Evolutionary conservation across 352 stramenopile species (phyloP).

Genomic region (Phytophthora citricola): DNA sequence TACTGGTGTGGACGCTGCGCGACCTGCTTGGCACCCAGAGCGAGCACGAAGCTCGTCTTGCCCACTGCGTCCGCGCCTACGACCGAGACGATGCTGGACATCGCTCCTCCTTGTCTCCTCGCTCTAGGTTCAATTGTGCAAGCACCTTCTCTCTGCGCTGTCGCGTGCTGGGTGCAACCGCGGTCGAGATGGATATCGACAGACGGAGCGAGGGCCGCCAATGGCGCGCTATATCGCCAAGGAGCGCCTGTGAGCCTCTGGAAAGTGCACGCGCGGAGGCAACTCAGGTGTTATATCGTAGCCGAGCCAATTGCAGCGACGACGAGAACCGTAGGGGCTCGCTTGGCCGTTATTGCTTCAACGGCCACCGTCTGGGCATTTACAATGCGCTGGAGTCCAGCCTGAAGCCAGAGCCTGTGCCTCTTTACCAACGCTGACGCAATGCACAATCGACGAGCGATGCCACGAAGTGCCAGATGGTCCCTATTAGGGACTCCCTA

Average conservation of each 20-base stretch:
- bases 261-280: neutral
- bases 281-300: conserved; percentile 10
- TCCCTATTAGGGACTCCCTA: neutral
- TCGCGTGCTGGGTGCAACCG: conserved; percentile 25
- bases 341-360: conserved; percentile 20
- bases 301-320: conserved; percentile 3
- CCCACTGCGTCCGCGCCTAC: conserved; percentile 50
- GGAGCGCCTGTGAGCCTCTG: neutral
- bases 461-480: conserved; percentile 14
- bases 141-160: conserved; percentile 10
- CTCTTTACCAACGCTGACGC: conserved; percentile 11
- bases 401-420: conserved; percentile 13
- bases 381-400: conserved; percentile 3
- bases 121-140: conserved; percentile 15
- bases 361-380: conserved; percentile 1
- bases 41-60: conserved; percentile 60
- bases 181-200: conserved; percentile 13
- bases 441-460: conserved; percentile 24
- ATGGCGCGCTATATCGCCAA: conserved; percentile 17
- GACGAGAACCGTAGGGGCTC: neutral
- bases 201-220: conserved; percentile 17
- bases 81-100: conserved; percentile 44
- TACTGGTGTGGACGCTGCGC: conserved; percentile 12
- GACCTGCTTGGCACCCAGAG: conserved; percentile 44
- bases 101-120: conserved; percentile 6